These are phyloP conservation scores for Pleurostoma richardsiae DNA, from an alignment of 2,329 filamentous ascomycete genomes.

Conservation along the genomic window DNA sequence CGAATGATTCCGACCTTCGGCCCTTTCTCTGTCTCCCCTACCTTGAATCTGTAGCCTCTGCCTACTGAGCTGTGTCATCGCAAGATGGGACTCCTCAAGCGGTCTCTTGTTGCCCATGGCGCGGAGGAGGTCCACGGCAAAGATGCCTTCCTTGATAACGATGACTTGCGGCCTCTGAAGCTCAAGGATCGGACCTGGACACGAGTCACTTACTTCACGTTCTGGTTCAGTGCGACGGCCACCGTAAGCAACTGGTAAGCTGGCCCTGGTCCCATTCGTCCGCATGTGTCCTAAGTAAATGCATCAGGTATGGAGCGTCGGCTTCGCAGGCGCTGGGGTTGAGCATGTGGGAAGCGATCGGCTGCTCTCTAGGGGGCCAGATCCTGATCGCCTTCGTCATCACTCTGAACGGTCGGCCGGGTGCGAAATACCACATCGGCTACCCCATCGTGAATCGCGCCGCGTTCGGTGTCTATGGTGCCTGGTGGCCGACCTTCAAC, in stretches of 20 bases:
- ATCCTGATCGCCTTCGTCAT: constrained; percentile 32
- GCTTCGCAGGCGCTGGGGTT: constrained; percentile 35
- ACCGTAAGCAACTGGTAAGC: constrained; percentile 12
- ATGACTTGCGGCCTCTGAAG: constrained; percentile 32
- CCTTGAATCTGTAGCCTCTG: too few species aligned
- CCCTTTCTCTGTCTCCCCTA: too few species aligned
- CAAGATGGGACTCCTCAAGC: too few species aligned
- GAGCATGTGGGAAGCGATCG: constrained; percentile 43
- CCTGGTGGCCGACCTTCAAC: constrained; percentile 37
- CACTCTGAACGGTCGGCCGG: constrained; percentile 33
- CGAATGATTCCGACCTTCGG: too few species aligned
- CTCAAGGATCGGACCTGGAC: constrained; percentile 34
- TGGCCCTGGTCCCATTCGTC: too few species aligned
- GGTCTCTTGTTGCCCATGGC: background rate
- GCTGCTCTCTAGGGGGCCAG: constrained; percentile 32
- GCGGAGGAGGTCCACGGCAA: constrained; percentile 13
- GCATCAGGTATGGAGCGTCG: constrained; percentile 26
- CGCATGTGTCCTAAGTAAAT: too few species aligned
- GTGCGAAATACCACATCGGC: constrained; percentile 35
- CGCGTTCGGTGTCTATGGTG: constrained; percentile 37
- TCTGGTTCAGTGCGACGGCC: constrained; percentile 35
- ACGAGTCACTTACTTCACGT: constrained; percentile 30
- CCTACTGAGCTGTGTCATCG: too few species aligned
- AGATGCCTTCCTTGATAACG: constrained; percentile 29
- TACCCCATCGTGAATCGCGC: constrained; percentile 35